phyloP scores from a whole-genome alignment of 352 stramenopile species.

The Albugo laibachii region DNA sequence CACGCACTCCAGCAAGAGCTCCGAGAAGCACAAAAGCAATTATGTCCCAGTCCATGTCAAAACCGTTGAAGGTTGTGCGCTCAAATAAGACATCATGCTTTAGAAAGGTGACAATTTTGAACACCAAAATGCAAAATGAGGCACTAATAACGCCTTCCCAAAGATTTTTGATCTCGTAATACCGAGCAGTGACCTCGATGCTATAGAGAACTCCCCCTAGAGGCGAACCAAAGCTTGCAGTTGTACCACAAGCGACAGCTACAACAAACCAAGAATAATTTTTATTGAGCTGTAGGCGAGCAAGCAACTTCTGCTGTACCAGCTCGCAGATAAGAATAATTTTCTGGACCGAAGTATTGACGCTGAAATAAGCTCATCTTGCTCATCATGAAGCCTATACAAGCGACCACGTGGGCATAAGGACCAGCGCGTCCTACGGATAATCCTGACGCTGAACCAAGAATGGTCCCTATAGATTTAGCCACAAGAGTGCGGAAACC shows the following conservation, averaged over 20 bases:
- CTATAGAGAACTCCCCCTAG: slow-evolving; percentile 63
- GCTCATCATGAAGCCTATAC: slow-evolving; percentile 46
- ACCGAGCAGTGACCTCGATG: slow-evolving; percentile 69
- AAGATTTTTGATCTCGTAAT: slow-evolving; percentile 72
- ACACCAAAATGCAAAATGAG: slow-evolving; percentile 57
- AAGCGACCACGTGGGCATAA: slow-evolving; percentile 58
- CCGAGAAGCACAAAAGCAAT: slow-evolving; percentile 51
- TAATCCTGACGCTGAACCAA: slow-evolving; percentile 37
- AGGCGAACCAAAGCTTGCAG: slow-evolving; percentile 58
- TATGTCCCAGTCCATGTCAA: slow-evolving; percentile 63
- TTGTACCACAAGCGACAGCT: slow-evolving; percentile 59
- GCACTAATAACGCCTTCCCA: slow-evolving; percentile 72
- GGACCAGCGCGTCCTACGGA: slow-evolving; percentile 47
- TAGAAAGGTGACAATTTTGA: slow-evolving; percentile 53
- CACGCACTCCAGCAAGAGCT: slow-evolving; percentile 37
- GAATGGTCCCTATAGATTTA: slow-evolving; percentile 38
- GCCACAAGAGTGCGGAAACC: slow-evolving; percentile 45
- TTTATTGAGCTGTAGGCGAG: not conserved
- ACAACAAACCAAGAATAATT: not conserved
- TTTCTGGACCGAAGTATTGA: slow-evolving; percentile 42
- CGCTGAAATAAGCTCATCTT: slow-evolving; percentile 44
- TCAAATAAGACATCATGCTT: slow-evolving; percentile 56
- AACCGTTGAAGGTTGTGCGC: slow-evolving; percentile 49
- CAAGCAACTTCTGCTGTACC: slow-evolving; percentile 10
- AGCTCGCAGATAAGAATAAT: slow-evolving; percentile 45